Base-by-base conservation (phyloP, 176 grass and related monocot genomes). In the Rhynchospora tenuis region DNA sequence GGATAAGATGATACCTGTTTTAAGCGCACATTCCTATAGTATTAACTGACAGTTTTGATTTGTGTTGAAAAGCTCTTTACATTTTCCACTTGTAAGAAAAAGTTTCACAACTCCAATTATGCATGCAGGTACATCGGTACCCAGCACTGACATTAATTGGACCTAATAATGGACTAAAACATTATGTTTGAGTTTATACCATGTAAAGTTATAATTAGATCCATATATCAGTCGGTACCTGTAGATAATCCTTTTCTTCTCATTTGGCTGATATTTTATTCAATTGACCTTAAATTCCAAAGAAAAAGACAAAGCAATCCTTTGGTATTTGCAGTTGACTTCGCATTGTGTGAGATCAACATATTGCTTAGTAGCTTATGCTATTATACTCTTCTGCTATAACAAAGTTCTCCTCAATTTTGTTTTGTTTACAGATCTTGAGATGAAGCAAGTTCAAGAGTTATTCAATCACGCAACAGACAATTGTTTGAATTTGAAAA, bases 401-500 rank as follows among this genome's bases (percentile, higher is more conserved):
- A 62, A 74, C 47, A 74, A 44, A 26, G 16, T n/a, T 74, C 12
- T 46, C 4, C 47, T 27, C 31, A 23, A 64, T 84, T 26, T 85
- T 80, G 42, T 81, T 85, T 24, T 26, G 68, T 15, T 47, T 83
- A 79, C 82, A 98, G 90, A 93, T 77, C 73, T 79, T 19, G 92
- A 98, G 67, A 43, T 93, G 89, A 90, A 98, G 69, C 84, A 88
- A 84, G 92, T 93, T 48, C 85, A 98, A 71, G 89, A 67, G 64
- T 79, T 93, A 59, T 98, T 98, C 79, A 94, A 93, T 81, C 79
- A 93, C 88, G 95, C 95, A 19, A 92, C 92, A 1, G 91, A 98
- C 66, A 90, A 93, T 69, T 98, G 92, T 84, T 85, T 98, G 92
- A 98, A 98, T 85, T 75, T 95, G 70, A 98, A 98, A 83, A 98